Base-by-base conservation (phyloP, 208 protist species). In the Leishmania gerbilli region DNA sequence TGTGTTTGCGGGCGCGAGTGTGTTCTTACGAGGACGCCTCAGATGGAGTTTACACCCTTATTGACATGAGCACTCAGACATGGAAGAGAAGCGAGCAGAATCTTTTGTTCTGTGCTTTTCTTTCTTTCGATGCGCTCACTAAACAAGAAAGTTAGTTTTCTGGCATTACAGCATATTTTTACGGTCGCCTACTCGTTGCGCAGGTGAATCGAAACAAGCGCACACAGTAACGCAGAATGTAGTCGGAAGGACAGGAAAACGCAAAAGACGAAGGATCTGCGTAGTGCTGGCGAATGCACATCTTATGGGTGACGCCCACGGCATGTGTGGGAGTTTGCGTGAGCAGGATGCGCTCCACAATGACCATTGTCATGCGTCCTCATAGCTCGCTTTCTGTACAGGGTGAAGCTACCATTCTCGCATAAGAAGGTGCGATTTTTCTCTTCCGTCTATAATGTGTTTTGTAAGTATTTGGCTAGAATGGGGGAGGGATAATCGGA, bases 51-150 rank as follows among this genome's bases (percentile, higher is more conserved):
- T 17, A 47, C 19, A 71, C 19, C 37, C 19, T 47, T 68, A 9
- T 40, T 45, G 34, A 71, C 37, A 47, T 71, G 65, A 13, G 37
- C 37, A 45, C 65, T 24, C 2, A 27, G 31, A 9, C 19, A n/a
- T 2, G 15, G 65, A 45, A 45, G 65, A 37, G 37, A 47, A 45
- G 37, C 8, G 31, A 27, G 65, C 24, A 27, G 21, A n/a, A 2
- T 71, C 45, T 72, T 80, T 80, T 64, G 51, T 72, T 76, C 62
- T 71, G 49, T 55, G 31, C 15, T 68, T 40, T 71, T 56, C 21
- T 71, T 56, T 34, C 58, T 11, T 19, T 42, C 21, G 51, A 68
- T 67, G 40, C 31, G 45, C n/a, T 55, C 69, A 56, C 11, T 56
- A 40, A 40, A 40, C 37, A 2, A 40, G 2, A 40, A 40, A 3